Base-by-base conservation (phyloP, 2,329 filamentous ascomycete genomes). In the Colletotrichum tropicicola region DNA sequence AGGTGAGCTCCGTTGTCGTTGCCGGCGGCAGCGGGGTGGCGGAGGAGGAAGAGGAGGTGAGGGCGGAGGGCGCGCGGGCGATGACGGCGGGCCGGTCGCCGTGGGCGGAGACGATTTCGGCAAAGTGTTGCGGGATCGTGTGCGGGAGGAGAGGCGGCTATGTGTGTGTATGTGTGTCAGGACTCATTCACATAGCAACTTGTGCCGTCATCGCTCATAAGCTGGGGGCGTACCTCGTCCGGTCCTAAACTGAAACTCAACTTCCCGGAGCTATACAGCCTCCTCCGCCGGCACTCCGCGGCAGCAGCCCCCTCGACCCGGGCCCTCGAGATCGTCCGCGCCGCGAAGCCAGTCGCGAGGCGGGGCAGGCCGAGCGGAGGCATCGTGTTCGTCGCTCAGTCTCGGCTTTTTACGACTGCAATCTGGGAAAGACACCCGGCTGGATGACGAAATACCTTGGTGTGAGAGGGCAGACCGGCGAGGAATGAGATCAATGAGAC, bases 111-210 rank as follows among this genome's bases (percentile, higher is more conserved):
- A 93, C 91, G 37, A 92, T 82, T 1, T 82, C 81, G 7, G 87
- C 82, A 72, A 95, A 94, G 73, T 95, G 90, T 68, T 92, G 79
- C 0, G 91, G 90, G 57, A 94, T 88, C 1, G 92, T 94, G 59
- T 89, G 81, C 6, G 83, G 79, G 49, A 92, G 85, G 7, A 94
- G 80, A 1, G 89, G 83, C 4, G 91, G 91, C 89, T 93, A 65
- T 15, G 17, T 2, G 5, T 10, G 17, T n/a, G 48, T 59, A 13
- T 60, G 15, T 52, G 30, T 54, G 10, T 39, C 2, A 30, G 12
- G 17, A 3, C 3, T 2, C 17, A 43, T 2, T 21, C 39, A 43
- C 15, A 43, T n/a, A n/a, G 32, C 13, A n/a, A 15, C 32, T 1
- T n/a, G 13, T n/a, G n/a, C n/a, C n/a, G n/a, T n/a, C n/a, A n/a